Conservation (phyloP, 202 grass and related monocot species). For the Brachypodium distachyon region DNA sequence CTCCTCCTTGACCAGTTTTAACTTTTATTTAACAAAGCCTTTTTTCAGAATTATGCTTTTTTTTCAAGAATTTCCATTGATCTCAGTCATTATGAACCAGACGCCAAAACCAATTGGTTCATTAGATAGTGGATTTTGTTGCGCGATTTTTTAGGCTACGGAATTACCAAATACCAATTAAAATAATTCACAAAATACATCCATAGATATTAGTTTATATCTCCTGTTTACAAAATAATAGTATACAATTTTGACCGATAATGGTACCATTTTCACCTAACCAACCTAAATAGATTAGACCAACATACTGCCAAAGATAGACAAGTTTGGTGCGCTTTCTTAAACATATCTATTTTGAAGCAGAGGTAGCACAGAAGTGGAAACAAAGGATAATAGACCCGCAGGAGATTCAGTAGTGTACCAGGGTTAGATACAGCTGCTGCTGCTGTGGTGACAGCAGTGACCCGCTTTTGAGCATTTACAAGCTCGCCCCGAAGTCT, state of each 20-base stretch:
- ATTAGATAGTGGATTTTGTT: neutral
- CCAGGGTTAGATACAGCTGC: conserved; percentile 46
- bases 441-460: conserved; percentile 29
- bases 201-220: neutral
- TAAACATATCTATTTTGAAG: no score
- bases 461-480: conserved; percentile 56
- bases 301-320: no score
- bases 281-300: no score
- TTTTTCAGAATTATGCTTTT: neutral
- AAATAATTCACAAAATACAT: neutral
- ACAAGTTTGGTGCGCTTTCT: no score
- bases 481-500: conserved; percentile 66
- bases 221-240: no score
- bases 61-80: no score
- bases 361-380: neutral
- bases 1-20: neutral
- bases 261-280: no score
- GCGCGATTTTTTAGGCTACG: neutral
- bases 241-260: no score
- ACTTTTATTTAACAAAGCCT: neutral
- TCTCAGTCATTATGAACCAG: neutral
- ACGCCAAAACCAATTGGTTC: neutral
- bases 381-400: neutral
- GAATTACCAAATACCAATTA: neutral
- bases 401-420: conserved; percentile 25